phyloP scores from a whole-genome alignment of 1,139 yeast genomes.

The Eremothecium coryli region DNA sequence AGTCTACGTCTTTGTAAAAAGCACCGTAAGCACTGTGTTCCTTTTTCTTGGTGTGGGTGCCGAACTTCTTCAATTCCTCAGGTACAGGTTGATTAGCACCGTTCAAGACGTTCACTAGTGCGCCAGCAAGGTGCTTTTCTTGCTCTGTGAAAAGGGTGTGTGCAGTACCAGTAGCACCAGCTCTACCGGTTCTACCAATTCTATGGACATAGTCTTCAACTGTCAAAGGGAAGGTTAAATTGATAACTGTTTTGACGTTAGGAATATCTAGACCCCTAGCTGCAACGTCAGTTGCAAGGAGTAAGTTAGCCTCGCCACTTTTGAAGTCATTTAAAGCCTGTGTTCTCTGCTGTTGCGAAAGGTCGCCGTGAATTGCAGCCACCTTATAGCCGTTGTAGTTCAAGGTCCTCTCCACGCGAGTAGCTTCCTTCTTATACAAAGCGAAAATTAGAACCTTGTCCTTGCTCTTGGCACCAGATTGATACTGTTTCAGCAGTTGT shows the following conservation, averaged over 20 bases:
- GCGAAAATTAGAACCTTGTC: constrained; percentile 90
- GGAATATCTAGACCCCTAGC: constrained; percentile 98
- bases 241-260: constrained; percentile 90
- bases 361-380: constrained; percentile 94
- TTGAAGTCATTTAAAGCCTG: constrained; percentile 80
- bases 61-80: constrained; percentile 89
- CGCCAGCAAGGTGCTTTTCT: constrained; percentile 95
- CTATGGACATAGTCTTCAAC: constrained; percentile 97
- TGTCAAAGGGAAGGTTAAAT: constrained; percentile 93
- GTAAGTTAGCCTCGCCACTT: constrained; percentile 60
- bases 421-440: constrained; percentile 90
- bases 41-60: constrained; percentile 96
- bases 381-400: constrained; percentile 66
- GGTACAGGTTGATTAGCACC: constrained; percentile 96
- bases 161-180: constrained; percentile 91
- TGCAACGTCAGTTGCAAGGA: constrained; percentile 97
- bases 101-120: constrained; percentile 78
- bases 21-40: constrained; percentile 96
- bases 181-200: constrained; percentile 98
- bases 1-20: constrained; percentile 84
- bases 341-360: constrained; percentile 87
- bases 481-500: constrained; percentile 65
- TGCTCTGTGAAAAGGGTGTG: constrained; percentile 94
- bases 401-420: constrained; percentile 74
- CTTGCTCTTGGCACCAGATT: constrained; percentile 50